These are phyloP conservation scores for Nicotiana obtusifolia DNA, from an alignment of 257 asterid genomes.

Conservation along the genomic window DNA sequence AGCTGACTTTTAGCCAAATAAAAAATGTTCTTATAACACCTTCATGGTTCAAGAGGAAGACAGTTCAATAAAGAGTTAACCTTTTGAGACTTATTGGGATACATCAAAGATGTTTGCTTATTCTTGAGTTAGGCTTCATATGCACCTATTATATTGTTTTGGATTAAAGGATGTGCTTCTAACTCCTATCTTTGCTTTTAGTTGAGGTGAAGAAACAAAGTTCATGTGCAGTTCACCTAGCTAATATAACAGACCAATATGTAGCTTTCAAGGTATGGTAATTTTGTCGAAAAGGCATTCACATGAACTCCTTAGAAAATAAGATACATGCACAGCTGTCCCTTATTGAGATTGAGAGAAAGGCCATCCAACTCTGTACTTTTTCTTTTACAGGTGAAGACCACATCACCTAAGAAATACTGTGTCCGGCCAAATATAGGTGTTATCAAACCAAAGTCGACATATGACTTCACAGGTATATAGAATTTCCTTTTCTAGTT, in stretches of 20 bases:
- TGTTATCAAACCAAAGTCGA: slow-evolving; percentile 70
- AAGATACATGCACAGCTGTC: not conserved
- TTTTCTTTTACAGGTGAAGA: slow-evolving; percentile 62
- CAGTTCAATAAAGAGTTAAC: not conserved
- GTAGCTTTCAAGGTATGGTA: slow-evolving; percentile 79
- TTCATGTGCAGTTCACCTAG: slow-evolving; percentile 51
- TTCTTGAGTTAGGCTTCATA: not conserved
- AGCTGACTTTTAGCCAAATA: not conserved
- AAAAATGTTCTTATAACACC: not conserved
- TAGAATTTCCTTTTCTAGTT: slow-evolving; percentile 2
- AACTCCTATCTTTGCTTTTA: slow-evolving; percentile 27
- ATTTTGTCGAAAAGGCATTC: slow-evolving; percentile 5
- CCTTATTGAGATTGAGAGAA: not conserved
- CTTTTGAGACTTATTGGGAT: not conserved
- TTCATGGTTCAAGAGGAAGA: not conserved
- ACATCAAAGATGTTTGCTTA: not conserved
- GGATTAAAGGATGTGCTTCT: slow-evolving; percentile 10
- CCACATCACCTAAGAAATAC: slow-evolving; percentile 89
- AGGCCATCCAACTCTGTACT: not conserved
- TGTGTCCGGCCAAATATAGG: slow-evolving; percentile 87
- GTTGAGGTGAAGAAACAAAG: slow-evolving; percentile 90
- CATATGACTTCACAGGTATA: slow-evolving; percentile 67
- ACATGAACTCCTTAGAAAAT: not conserved
- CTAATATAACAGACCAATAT: slow-evolving; percentile 67
- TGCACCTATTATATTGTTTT: not conserved